phyloP scores from a whole-genome alignment of 1,284 basidiomycete species.

The Flammula alnicola region DNA sequence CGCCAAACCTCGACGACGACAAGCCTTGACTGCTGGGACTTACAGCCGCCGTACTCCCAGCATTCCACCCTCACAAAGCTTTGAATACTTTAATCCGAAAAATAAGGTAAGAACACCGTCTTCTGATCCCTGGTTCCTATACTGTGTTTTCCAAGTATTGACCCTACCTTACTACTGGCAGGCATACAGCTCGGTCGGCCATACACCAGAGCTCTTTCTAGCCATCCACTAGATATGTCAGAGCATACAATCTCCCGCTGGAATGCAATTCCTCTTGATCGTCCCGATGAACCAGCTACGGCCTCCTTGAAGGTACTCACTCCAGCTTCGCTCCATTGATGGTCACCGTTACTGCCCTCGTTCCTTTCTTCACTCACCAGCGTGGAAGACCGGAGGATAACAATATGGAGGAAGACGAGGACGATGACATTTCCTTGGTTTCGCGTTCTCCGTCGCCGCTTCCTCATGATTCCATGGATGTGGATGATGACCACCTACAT shows the following conservation, averaged over 20 bases:
- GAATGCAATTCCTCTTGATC: slow-evolving; percentile 66
- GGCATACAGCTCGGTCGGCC: neutral
- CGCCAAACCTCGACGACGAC: neutral
- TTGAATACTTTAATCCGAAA: no score
- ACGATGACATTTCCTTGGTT: slow-evolving; percentile 70
- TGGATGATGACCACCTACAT: slow-evolving; percentile 46
- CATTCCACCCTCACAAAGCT: no score
- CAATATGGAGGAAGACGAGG: slow-evolving; percentile 45
- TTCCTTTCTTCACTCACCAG: slow-evolving; percentile 55
- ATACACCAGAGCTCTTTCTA: neutral
- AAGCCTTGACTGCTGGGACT: no score
- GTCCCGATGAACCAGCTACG: slow-evolving; percentile 24
- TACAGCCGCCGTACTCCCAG: no score
- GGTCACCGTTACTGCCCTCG: slow-evolving; percentile 51
- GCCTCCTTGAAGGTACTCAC: slow-evolving; percentile 70
- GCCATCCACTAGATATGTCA: slow-evolving; percentile 51
- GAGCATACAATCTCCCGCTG: slow-evolving; percentile 66
- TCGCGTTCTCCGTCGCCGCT: slow-evolving; percentile 73
- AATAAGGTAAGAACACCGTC: no score
- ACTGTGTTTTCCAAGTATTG: neutral
- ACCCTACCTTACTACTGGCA: neutral
- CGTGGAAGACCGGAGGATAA: slow-evolving; percentile 57
- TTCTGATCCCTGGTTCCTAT: no score
- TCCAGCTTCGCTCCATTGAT: slow-evolving; percentile 44
- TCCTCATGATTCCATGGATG: slow-evolving; percentile 54